These are phyloP conservation scores for Chloris gayana DNA, from an alignment of 176 grass and related monocot genomes.

Conservation along the genomic window DNA sequence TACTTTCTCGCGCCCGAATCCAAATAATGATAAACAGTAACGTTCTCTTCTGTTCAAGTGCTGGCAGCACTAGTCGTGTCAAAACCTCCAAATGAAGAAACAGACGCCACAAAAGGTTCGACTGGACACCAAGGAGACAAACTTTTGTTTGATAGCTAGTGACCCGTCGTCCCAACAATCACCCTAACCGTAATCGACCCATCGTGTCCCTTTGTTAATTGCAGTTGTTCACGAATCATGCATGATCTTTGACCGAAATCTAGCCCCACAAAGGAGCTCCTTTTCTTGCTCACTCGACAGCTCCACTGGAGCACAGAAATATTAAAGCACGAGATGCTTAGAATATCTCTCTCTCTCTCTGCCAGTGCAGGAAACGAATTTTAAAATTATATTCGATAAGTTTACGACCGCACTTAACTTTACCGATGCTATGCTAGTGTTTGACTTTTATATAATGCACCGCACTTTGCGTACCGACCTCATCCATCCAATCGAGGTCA, in stretches of 20 bases:
- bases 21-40: neutral
- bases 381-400: neutral
- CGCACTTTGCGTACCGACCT: constrained; percentile 26
- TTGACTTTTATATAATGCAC: constrained; percentile 36
- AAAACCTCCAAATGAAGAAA: neutral
- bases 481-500: constrained; percentile 1
- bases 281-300: neutral
- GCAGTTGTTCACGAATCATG: constrained; percentile 29
- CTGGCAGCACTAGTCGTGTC: neutral
- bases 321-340: constrained; percentile 27
- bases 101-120: neutral
- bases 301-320: constrained; percentile 13
- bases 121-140: neutral
- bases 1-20: no score
- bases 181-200: neutral
- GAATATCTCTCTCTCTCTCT: constrained; percentile 45
- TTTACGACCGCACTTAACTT: constrained; percentile 23
- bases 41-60: neutral
- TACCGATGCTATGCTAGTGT: neutral
- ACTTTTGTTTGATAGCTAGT: neutral
- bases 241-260: constrained; percentile 49
- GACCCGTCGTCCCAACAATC: neutral
- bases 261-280: constrained; percentile 1
- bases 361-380: neutral
- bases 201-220: neutral